Percentiles rank a stretch among this genome's conserved stretches.
These are phyloP conservation scores for Fusarium sp. DNA, from an alignment of 2,329 filamentous ascomycete species.

Conservation along the genomic window DNA sequence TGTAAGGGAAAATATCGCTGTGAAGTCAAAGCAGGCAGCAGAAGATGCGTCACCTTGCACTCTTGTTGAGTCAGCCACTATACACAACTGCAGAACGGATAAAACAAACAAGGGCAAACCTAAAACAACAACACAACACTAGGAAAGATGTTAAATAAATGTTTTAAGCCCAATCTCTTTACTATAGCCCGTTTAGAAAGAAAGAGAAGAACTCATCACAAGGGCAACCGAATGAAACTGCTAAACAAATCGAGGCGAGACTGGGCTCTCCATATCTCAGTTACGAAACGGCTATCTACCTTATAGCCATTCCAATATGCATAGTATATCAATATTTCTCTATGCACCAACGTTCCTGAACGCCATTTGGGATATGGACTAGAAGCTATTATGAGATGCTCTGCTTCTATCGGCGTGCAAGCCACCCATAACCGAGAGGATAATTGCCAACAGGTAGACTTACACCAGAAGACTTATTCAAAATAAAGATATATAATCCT, in stretches of 20 bases:
- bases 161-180: no score
- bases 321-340: no score
- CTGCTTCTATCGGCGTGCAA: not conserved
- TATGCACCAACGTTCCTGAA: no score
- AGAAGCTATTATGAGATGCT: not conserved
- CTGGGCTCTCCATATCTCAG: no score
- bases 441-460: not conserved
- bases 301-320: no score
- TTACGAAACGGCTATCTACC: no score
- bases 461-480: not conserved
- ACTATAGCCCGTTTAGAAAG: no score
- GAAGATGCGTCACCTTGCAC: constrained; percentile 28
- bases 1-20: not conserved
- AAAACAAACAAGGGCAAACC: not conserved
- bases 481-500: not conserved
- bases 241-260: no score
- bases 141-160: not conserved
- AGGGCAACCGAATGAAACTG: no score
- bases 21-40: constrained; percentile 32
- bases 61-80: constrained; percentile 7
- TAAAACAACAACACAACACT: not conserved
- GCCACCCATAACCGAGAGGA: not conserved
- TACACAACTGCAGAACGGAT: not conserved
- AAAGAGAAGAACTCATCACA: no score
- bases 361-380: no score